Evolutionary conservation across 192 early-diverging fungal genomes (phyloP).

Genomic region (Coemansia sp.): DNA sequence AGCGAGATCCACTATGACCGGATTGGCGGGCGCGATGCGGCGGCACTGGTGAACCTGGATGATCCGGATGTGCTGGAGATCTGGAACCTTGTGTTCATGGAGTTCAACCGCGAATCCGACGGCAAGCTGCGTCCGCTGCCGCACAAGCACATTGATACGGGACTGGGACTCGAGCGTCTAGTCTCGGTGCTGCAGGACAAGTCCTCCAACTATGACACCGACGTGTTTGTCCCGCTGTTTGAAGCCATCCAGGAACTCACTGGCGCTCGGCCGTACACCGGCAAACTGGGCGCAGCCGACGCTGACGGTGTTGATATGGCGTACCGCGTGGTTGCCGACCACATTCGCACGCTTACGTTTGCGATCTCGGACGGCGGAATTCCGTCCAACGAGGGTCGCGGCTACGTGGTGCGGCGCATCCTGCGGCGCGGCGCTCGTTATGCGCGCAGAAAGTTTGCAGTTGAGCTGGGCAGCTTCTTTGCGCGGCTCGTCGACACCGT

Average conservation of each 20-base stretch:
- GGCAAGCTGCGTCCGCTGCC: constrained; percentile 84
- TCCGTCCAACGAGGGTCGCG: constrained; percentile 97
- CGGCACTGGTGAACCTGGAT: constrained; percentile 90
- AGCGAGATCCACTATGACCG: constrained; percentile 98
- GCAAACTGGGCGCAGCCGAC: constrained; percentile 87
- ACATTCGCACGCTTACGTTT: constrained; percentile 94
- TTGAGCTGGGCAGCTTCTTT: constrained; percentile 91
- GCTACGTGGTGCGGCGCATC: constrained; percentile 96
- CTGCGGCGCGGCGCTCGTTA: constrained; percentile 92
- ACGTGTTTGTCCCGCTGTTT: constrained; percentile 85
- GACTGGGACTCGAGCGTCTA: constrained; percentile 94
- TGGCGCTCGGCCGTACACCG: constrained; percentile 79
- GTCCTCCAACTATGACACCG: constrained; percentile 97
- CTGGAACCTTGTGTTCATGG: constrained; percentile 99
- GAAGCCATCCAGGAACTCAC: constrained; percentile 81
- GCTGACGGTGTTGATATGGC: constrained; percentile 95
- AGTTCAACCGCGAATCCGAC: constrained; percentile 96
- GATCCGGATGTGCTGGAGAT: constrained; percentile 98
- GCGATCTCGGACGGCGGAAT: constrained; percentile 95
- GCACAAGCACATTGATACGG: constrained; percentile 97
- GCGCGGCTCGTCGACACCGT: constrained; percentile 90
- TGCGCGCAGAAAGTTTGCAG: constrained; percentile 88
- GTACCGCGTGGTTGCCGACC: constrained; percentile 98
- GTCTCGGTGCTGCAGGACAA: constrained; percentile 93
- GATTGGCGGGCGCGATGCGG: constrained; percentile 89